Evolutionary conservation across 2,329 filamentous ascomycete species (phyloP).

Genomic region (Dactylellina parvicollis): DNA sequence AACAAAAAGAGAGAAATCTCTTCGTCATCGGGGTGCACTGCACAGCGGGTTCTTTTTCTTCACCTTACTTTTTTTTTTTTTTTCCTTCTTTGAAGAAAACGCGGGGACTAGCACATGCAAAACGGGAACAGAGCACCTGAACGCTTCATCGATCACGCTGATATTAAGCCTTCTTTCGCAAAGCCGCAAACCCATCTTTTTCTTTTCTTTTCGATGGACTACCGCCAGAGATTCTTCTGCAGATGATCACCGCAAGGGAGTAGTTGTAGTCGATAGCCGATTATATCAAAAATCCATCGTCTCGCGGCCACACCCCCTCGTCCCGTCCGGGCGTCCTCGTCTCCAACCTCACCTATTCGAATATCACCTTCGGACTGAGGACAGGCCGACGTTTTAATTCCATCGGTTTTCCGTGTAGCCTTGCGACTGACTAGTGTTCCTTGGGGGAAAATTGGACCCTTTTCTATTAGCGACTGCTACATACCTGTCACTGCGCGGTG

Average conservation of each 20-base stretch:
- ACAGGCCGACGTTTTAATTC: too few species aligned
- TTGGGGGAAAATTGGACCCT: too few species aligned
- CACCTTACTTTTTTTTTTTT: neutral
- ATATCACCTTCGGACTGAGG: too few species aligned
- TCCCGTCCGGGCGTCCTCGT: too few species aligned
- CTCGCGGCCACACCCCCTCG: too few species aligned
- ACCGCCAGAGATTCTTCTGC: conserved; percentile 18
- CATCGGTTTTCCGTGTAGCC: too few species aligned
- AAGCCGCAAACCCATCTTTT: conserved; percentile 10
- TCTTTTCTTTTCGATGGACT: conserved; percentile 6
- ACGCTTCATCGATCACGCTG: conserved; percentile 13
- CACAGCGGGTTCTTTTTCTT: too few species aligned
- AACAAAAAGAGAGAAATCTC: conserved; percentile 29
- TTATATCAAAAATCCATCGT: conserved; percentile 25
- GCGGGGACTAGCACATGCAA: conserved; percentile 52
- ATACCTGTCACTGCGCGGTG: conserved; percentile 18
- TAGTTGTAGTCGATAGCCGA: conserved; percentile 36
- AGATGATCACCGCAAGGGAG: conserved; percentile 30
- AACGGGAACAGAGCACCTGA: conserved; percentile 9
- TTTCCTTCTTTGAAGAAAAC: conserved; percentile 22
- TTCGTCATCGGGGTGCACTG: too few species aligned
- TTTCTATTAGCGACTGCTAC: neutral
- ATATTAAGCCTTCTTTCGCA: conserved; percentile 20
- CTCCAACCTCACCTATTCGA: too few species aligned
- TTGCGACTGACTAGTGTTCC: too few species aligned